These are phyloP conservation scores for Arachis monticola DNA, from an alignment of 331 rosid genomes.

Conservation along the genomic window DNA sequence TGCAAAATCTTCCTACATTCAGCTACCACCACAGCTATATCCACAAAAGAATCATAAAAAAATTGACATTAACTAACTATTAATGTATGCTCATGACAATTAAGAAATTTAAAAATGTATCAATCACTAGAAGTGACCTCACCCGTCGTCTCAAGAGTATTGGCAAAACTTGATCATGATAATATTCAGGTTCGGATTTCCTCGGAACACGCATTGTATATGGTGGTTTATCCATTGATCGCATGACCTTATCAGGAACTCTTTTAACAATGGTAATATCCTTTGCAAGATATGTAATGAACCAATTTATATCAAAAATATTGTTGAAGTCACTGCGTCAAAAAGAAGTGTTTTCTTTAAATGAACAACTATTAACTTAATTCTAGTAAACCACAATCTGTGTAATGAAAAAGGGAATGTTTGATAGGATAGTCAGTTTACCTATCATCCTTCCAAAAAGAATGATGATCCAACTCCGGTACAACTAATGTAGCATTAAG, in stretches of 20 bases:
- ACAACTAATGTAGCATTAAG: constrained; percentile 96
- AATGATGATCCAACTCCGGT: constrained; percentile 94
- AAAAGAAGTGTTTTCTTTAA: constrained; percentile 16
- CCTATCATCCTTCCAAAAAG: constrained; percentile 98
- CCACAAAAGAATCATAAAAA: constrained; percentile 23
- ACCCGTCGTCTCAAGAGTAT: constrained; percentile 90
- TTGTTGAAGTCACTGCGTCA: constrained; percentile 79
- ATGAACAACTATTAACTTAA: constrained; percentile 23
- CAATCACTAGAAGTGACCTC: constrained; percentile 39
- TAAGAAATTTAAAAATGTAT: constrained; percentile 29
- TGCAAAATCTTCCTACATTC: constrained; percentile 46
- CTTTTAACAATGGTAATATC: constrained; percentile 85
- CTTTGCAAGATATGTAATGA: constrained; percentile 84
- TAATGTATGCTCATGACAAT: constrained; percentile 20
- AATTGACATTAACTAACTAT: constrained; percentile 27
- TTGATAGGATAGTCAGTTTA: constrained; percentile 38
- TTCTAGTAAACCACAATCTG: constrained; percentile 30
- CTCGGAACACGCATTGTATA: constrained; percentile 99
- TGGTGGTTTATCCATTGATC: constrained; percentile 98
- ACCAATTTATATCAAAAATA: constrained; percentile 88
- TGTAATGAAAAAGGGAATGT: constrained; percentile 14
- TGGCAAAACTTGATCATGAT: constrained; percentile 96
- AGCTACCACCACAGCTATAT: constrained; percentile 40
- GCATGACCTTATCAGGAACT: constrained; percentile 93
- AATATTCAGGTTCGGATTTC: constrained; percentile 98